A percentile compares a stretch with the other conserved stretches of the same genome.
Evolutionary conservation across 805 yeast genomes (phyloP).

Genomic region (Cyberlindnera mycetangii): DNA sequence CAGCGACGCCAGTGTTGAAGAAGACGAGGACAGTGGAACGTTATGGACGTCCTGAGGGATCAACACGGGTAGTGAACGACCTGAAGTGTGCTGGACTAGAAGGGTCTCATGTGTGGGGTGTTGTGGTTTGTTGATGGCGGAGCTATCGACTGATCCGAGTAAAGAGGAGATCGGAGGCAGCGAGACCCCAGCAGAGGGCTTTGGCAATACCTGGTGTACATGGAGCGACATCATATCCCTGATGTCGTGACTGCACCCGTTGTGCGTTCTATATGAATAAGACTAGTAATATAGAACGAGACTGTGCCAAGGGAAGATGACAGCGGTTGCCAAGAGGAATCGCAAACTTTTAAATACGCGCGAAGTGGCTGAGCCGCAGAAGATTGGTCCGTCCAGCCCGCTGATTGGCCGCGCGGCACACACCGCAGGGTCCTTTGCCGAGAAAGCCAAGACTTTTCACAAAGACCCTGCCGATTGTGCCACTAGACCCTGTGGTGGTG

Average conservation of each 20-base stretch:
- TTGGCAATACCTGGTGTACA: slow-evolving; percentile 5
- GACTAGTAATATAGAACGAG: too few relatives aligned
- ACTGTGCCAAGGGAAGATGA: neutral
- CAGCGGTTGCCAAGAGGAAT: slow-evolving; percentile 6
- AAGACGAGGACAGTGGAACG: neutral
- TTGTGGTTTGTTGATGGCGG: neutral
- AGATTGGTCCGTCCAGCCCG: neutral
- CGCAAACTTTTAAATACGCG: neutral
- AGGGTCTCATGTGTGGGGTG: slow-evolving; percentile 1
- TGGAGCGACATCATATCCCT: slow-evolving; percentile 9
- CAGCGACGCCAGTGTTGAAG: neutral
- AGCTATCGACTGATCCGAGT: slow-evolving; percentile 2
- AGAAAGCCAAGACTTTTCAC: slow-evolving; percentile 11
- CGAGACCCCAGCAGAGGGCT: slow-evolving; percentile 4
- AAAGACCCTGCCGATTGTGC: slow-evolving; percentile 7
- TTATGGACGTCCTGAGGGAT: slow-evolving; percentile 4
- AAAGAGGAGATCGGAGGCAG: slow-evolving; percentile 15
- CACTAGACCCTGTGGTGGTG: neutral
- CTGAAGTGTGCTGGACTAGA: slow-evolving; percentile 1
- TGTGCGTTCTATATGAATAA: too few relatives aligned
- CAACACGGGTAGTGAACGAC: slow-evolving; percentile 5
- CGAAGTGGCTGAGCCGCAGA: neutral
- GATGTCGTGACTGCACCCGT: neutral
- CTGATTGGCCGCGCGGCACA: slow-evolving; percentile 6
- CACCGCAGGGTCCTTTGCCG: slow-evolving; percentile 4